Conservation (phyloP, 139 green algal species). For the Volvox reticuliferus region DNA sequence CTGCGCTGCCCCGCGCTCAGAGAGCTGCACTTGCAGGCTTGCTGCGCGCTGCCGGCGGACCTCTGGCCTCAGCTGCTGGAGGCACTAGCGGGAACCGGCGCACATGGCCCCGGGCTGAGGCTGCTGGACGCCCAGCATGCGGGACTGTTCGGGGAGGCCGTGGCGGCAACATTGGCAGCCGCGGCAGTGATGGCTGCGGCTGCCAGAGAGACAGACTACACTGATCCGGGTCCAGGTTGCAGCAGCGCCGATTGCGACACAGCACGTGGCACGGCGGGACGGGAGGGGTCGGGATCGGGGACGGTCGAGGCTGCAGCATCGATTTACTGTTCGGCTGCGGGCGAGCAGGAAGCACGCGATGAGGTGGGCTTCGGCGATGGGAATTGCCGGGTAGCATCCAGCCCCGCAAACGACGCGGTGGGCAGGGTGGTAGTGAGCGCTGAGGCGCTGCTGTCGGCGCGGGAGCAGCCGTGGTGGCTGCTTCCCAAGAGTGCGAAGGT, state of each 20-base stretch:
- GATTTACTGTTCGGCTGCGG: too few species aligned
- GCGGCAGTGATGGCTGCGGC: slow-evolving; percentile 4
- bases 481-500: background rate
- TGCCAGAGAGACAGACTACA: background rate
- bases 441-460: background rate
- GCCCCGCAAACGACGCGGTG: background rate
- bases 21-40: slow-evolving; percentile 60
- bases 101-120: slow-evolving; percentile 5
- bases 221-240: background rate
- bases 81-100: background rate
- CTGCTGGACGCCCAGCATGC: slow-evolving; percentile 62
- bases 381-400: too few species aligned
- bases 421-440: background rate
- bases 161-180: slow-evolving; percentile 34
- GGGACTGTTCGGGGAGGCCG: slow-evolving; percentile 2
- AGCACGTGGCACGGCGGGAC: background rate
- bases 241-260: background rate
- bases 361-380: too few species aligned
- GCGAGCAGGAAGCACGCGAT: too few species aligned
- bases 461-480: slow-evolving; percentile 22
- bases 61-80: slow-evolving; percentile 11
- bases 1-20: slow-evolving; percentile 68
- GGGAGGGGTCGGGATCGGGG: background rate
- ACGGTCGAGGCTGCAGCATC: too few species aligned
- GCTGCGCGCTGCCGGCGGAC: slow-evolving; percentile 38